Evolutionary conservation across 2,329 filamentous ascomycete genomes (phyloP), one percentile per base, ranked within the genome.

Genomic region (Penicillium sp.): DNA sequence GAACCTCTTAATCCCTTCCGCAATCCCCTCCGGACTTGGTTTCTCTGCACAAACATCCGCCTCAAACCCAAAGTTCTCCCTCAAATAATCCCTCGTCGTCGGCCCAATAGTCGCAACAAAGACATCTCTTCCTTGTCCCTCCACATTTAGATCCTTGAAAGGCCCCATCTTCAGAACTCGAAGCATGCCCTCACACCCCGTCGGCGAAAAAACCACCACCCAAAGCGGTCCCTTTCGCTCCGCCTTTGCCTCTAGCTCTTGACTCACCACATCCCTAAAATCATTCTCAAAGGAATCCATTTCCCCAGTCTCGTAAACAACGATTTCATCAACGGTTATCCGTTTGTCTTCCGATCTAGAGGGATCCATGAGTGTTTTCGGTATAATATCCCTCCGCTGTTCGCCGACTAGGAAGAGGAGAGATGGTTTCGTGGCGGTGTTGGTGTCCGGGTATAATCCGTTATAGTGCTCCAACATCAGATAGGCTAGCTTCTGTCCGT

Each of bases 341-440:
- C 85, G 81, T 55, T 77, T 75, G 14, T 80, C 71, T 0, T 73
- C 65, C 0, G 83, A 75, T 8, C 93, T 77, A 0, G 73, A 68
- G 0, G 80, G 72, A 42, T 85, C 83, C 81, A 88, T 90, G 40
- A 98, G 80, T 1, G 86, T 92, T 68, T 85, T 91, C 1, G 95
- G 93, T 65, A 99, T 97, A 66, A 97, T 87, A 74, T 98, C 95
- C 48, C 95, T 82, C 57, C 93, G 85, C 73, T 93, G 91, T 73
- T 97, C 94, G 22, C 95, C 95, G 0, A 96, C 93, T 14, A 96
- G 84, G 75, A 98, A 99, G 0, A 98, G 79, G 5, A 98, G 75
- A 0, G 89, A 84, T 0, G 84, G 87, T 48, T 68, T 53, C 76
- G 72, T 40, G n/a, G 22, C 40, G n/a, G 22, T n/a, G 6, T 16